Percentiles rank a stretch among this genome's conserved stretches.
These are phyloP conservation scores for Cicer yamashitae DNA, from an alignment of 306 rosid species.

Conservation along the genomic window DNA sequence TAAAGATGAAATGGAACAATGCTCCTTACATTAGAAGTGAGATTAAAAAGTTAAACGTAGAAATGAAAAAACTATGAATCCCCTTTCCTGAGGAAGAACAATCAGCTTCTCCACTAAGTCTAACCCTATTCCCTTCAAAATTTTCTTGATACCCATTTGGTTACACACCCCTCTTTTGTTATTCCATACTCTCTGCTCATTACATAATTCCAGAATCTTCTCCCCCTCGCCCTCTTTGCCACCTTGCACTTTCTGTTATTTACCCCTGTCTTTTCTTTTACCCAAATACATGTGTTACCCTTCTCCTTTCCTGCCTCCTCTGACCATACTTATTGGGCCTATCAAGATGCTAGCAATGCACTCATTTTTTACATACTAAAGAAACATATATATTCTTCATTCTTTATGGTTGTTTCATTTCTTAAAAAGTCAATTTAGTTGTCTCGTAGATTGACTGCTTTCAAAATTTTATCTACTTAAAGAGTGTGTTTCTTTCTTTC, in stretches of 20 bases:
- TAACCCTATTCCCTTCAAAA: background rate
- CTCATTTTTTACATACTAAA: no score
- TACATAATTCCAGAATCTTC: background rate
- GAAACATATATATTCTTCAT: no score
- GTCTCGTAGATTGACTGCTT: no score
- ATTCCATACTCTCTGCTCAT: background rate
- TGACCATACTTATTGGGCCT: no score
- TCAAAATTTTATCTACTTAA: no score
- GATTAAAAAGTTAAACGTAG: background rate
- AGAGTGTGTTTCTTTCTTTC: no score
- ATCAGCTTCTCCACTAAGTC: background rate
- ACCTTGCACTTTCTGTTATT: background rate
- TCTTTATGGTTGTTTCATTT: no score
- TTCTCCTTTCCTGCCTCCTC: no score
- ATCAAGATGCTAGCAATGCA: no score
- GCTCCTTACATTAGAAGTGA: background rate
- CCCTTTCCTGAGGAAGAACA: background rate
- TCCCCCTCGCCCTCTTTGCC: background rate
- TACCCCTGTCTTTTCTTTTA: no score
- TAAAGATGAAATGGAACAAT: background rate
- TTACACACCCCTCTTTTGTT: background rate
- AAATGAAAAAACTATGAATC: background rate
- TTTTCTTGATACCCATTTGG: background rate
- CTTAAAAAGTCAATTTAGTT: no score
- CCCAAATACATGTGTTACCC: no score